A percentile compares a stretch with the other conserved stretches of the same genome.
These are phyloP conservation scores for Colletotrichum tropicale DNA, from an alignment of 2,329 filamentous ascomycete genomes.

Conservation along the genomic window DNA sequence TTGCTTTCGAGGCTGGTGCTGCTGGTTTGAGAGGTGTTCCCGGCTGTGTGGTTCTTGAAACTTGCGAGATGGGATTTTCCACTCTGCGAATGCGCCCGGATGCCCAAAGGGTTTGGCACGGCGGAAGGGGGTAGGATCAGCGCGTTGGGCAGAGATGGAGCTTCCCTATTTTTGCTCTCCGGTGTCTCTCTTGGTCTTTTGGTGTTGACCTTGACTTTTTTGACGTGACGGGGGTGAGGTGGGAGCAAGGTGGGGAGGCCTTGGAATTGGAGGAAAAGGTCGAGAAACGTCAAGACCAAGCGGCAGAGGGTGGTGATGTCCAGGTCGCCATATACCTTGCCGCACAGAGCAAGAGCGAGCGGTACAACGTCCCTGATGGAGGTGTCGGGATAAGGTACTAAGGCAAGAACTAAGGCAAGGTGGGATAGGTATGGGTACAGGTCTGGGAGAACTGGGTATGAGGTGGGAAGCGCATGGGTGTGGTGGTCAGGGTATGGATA, in stretches of 20 bases:
- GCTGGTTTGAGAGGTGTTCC: conserved; percentile 16
- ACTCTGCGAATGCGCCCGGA: conserved; percentile 16
- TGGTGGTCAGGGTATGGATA: background rate
- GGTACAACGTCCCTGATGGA: background rate
- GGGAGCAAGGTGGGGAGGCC: conserved; percentile 26
- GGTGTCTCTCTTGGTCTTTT: background rate
- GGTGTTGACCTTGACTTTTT: background rate
- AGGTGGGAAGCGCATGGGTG: background rate
- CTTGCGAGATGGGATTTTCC: conserved; percentile 14
- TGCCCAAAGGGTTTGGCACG: conserved; percentile 20
- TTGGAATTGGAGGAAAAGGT: conserved; percentile 2
- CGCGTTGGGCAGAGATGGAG: conserved; percentile 40
- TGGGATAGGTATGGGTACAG: background rate
- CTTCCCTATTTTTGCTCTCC: background rate
- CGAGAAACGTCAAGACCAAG: conserved; percentile 12
- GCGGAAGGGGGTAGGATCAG: conserved; percentile 32
- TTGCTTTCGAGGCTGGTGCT: background rate
- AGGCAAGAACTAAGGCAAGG: background rate
- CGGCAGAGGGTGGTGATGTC: conserved; percentile 14
- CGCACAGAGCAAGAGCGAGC: background rate
- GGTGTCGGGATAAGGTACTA: background rate
- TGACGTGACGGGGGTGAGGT: conserved; percentile 23
- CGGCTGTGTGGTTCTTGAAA: conserved; percentile 21
- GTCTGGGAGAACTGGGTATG: background rate
- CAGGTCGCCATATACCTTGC: conserved; percentile 1